Evolutionary conservation across 768 basidiomycete genomes (phyloP).

Genomic region (Obba rivulosa): DNA sequence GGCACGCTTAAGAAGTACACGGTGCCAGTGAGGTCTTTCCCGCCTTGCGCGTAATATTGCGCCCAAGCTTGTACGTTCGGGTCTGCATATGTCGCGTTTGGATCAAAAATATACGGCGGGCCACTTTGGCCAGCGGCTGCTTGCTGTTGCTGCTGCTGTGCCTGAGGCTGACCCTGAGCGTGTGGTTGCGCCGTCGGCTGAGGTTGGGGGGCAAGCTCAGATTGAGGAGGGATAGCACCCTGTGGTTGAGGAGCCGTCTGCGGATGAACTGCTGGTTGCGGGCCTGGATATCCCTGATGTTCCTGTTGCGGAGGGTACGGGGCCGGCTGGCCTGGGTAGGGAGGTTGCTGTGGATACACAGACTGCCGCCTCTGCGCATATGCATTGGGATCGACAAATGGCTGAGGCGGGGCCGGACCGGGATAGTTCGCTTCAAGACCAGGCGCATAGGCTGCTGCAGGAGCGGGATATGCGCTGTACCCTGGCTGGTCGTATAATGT

Average conservation of each 20-base stretch:
- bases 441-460: conserved; percentile 23
- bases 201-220: conserved; percentile 11
- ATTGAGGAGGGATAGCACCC: conserved; percentile 28
- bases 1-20: conserved; percentile 81
- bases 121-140: conserved; percentile 17
- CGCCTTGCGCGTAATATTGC: conserved; percentile 78
- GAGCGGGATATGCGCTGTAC: conserved; percentile 34
- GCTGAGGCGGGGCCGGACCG: conserved; percentile 25
- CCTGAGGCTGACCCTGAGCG: conserved; percentile 19
- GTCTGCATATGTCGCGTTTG: conserved; percentile 64
- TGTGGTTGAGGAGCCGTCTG: conserved; percentile 25
- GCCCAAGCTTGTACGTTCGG: conserved; percentile 85
- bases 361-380: conserved; percentile 20
- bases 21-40: conserved; percentile 64
- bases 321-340: conserved; percentile 12
- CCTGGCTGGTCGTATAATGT: conserved; percentile 38
- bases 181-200: conserved; percentile 24
- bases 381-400: conserved; percentile 17
- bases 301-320: conserved; percentile 18
- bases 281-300: conserved; percentile 13
- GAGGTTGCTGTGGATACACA: conserved; percentile 25
- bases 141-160: conserved; percentile 27
- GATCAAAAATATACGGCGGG: conserved; percentile 56
- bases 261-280: conserved; percentile 21
- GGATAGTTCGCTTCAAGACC: conserved; percentile 21